Conservation (phyloP, 2,329 filamentous ascomycete species). For the Talaromyces sp. region DNA sequence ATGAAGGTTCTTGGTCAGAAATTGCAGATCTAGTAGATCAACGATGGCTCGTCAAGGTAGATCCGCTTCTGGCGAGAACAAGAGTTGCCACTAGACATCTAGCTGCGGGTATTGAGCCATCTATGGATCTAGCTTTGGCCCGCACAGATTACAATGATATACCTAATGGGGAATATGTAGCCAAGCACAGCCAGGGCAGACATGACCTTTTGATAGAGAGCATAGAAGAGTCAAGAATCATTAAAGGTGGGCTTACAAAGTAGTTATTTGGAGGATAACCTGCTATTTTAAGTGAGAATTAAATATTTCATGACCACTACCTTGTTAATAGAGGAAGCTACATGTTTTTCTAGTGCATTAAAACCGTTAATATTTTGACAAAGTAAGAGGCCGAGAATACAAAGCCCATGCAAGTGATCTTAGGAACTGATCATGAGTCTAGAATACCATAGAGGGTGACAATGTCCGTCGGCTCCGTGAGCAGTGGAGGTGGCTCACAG, state of each 20-base stretch:
- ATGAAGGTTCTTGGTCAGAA: constrained; percentile 4
- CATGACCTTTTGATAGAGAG: not conserved
- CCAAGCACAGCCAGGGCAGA: not conserved
- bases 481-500: not conserved
- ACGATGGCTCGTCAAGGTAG: constrained; percentile 1
- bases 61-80: not conserved
- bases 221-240: not conserved
- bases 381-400: not conserved
- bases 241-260: not conserved
- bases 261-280: too few relatives aligned
- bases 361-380: not conserved
- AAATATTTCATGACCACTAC: too few relatives aligned
- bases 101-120: not conserved
- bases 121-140: not conserved
- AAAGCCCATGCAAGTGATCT: not conserved
- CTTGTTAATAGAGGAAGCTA: too few relatives aligned
- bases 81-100: not conserved
- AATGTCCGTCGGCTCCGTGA: not conserved
- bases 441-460: not conserved
- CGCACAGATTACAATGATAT: not conserved
- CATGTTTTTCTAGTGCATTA: too few relatives aligned
- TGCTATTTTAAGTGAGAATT: too few relatives aligned
- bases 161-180: constrained; percentile 1
- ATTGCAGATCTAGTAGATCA: constrained; percentile 2
- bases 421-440: not conserved